A percentile compares a stretch with the other conserved stretches of the same genome.
Conservation (phyloP, 768 basidiomycete genomes). For the Nidularia sp. region DNA sequence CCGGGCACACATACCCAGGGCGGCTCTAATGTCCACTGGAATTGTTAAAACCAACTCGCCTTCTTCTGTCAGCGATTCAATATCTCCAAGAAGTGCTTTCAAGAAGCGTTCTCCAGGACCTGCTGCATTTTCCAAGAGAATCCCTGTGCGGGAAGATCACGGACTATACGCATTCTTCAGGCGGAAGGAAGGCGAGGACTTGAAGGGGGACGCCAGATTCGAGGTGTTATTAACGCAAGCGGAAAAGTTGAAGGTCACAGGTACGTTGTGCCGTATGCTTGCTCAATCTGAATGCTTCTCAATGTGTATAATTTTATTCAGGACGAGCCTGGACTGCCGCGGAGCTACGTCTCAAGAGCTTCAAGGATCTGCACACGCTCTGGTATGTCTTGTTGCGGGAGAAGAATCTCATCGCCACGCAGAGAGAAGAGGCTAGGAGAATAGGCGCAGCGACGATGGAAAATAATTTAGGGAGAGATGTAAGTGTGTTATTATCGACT, state of each 20-base stretch:
- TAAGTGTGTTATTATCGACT: too few relatives aligned
- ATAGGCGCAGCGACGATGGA: constrained; percentile 45
- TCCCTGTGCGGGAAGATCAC: constrained; percentile 51
- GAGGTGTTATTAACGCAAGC: constrained; percentile 40
- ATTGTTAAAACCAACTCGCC: too few relatives aligned
- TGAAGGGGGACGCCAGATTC: constrained; percentile 43
- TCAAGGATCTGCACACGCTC: constrained; percentile 88
- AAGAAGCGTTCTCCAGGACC: too few relatives aligned
- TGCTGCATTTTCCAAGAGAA: too few relatives aligned
- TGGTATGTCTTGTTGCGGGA: constrained; percentile 93
- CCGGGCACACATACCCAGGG: too few relatives aligned
- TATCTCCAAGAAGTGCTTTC: too few relatives aligned
- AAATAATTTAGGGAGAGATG: too few relatives aligned
- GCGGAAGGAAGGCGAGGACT: constrained; percentile 39
- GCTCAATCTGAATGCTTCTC: not conserved
- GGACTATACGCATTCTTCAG: constrained; percentile 80
- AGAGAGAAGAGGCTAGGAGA: constrained; percentile 73
- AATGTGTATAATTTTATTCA: constrained; percentile 22
- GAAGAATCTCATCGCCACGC: constrained; percentile 86
- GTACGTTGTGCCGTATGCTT: constrained; percentile 12
- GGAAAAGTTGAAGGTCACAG: constrained; percentile 19
- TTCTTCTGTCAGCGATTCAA: too few relatives aligned
- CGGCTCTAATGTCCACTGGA: too few relatives aligned
- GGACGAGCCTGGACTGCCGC: constrained; percentile 85
- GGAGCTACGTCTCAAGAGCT: constrained; percentile 87